phyloP scores from a whole-genome alignment of 1,284 basidiomycete species.

The Cutaneotrichosporon sp. region DNA sequence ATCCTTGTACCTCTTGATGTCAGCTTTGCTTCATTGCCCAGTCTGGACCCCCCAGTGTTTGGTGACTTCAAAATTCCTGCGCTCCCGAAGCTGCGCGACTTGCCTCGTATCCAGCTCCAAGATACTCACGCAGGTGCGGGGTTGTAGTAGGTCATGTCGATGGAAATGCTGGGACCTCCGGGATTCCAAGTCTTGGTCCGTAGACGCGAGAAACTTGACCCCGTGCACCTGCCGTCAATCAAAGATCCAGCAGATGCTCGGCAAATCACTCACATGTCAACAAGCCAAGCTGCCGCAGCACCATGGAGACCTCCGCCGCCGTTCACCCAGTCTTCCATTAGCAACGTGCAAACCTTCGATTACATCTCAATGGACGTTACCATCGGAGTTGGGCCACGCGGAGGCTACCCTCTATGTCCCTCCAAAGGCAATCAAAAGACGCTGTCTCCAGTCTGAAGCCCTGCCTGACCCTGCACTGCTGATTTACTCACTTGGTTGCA shows the following conservation, averaged over 20 bases:
- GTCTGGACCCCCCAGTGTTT: too few relatives aligned
- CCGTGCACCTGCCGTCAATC: constrained; percentile 4
- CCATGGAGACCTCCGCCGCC: constrained; percentile 30
- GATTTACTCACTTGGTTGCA: constrained; percentile 2
- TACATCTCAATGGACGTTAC: too few relatives aligned
- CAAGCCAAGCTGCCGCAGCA: constrained; percentile 32
- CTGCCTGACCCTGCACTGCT: not conserved
- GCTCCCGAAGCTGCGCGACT: not conserved
- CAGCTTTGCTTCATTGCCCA: not conserved
- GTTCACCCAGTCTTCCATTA: constrained; percentile 31
- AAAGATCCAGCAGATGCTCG: not conserved
- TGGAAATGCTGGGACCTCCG: constrained; percentile 30
- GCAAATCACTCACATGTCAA: constrained; percentile 36
- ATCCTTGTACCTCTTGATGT: constrained; percentile 1
- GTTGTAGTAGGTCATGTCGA: constrained; percentile 32
- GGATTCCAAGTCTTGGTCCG: constrained; percentile 23
- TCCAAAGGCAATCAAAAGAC: too few relatives aligned
- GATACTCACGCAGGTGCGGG: constrained; percentile 15
- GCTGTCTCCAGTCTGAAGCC: too few relatives aligned
- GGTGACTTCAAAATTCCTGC: not conserved
- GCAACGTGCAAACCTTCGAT: too few relatives aligned
- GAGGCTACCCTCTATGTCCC: too few relatives aligned
- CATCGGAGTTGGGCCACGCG: too few relatives aligned
- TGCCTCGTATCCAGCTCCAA: too few relatives aligned
- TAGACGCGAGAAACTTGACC: constrained; percentile 5